Percentiles rank a stretch among this genome's conserved stretches.
These are phyloP conservation scores for Silybum marianum DNA, from an alignment of 129 eudicot species.

Conservation along the genomic window DNA sequence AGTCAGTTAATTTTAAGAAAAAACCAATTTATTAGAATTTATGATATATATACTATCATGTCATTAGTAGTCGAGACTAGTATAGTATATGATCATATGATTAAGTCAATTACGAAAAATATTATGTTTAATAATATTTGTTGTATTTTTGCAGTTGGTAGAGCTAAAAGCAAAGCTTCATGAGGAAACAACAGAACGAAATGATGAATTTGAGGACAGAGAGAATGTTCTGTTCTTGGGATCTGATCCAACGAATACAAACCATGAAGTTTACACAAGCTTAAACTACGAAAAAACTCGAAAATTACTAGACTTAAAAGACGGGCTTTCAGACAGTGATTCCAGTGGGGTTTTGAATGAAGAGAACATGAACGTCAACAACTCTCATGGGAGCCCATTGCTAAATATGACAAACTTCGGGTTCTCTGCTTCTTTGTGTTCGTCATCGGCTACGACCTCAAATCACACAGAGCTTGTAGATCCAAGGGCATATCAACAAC, in stretches of 20 bases:
- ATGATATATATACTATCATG: background rate
- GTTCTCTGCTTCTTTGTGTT: slow-evolving; percentile 24
- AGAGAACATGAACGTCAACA: slow-evolving; percentile 28
- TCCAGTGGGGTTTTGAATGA: slow-evolving; percentile 49
- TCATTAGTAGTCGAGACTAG: background rate
- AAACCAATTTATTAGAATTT: background rate
- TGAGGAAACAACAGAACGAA: slow-evolving; percentile 36
- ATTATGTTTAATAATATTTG: background rate
- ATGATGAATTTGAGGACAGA: slow-evolving; percentile 24
- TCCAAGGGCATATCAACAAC: slow-evolving; percentile 39
- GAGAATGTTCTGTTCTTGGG: slow-evolving; percentile 35
- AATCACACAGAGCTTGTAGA: slow-evolving; percentile 31
- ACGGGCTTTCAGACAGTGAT: slow-evolving; percentile 54
- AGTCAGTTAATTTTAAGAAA: background rate
- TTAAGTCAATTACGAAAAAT: background rate
- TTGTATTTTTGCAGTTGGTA: slow-evolving; percentile 43
- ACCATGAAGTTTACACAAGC: slow-evolving; percentile 31
- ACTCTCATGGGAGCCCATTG: slow-evolving; percentile 17
- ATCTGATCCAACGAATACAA: slow-evolving; percentile 37
- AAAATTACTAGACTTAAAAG: slow-evolving; percentile 31
- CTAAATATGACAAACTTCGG: slow-evolving; percentile 23
- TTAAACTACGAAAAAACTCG: slow-evolving; percentile 33
- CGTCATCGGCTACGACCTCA: slow-evolving; percentile 26
- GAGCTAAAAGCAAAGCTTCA: slow-evolving; percentile 60
- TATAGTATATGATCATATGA: background rate